Conservation (phyloP, 495 filamentous ascomycete species). For the Penicillium mononematosum region DNA sequence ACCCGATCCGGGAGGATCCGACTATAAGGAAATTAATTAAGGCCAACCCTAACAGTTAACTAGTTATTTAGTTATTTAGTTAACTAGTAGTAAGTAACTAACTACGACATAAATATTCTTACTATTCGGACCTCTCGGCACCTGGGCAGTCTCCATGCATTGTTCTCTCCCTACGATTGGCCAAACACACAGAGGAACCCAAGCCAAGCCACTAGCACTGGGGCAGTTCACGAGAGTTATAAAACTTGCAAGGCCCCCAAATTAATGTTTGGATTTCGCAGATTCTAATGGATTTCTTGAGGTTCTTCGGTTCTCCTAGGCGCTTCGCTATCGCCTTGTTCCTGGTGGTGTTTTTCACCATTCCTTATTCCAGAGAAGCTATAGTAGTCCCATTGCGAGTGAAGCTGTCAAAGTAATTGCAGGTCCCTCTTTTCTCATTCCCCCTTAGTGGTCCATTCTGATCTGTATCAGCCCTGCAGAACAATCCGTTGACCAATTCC, state of each 20-base stretch:
- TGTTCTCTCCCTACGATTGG: background rate
- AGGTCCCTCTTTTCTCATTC: background rate
- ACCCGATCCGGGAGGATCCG: background rate
- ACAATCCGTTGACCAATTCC: background rate
- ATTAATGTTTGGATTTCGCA: background rate
- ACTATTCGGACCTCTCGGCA: too few relatives aligned
- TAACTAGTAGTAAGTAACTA: too few relatives aligned
- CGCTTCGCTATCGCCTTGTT: slow-evolving; percentile 1
- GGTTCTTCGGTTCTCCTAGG: background rate
- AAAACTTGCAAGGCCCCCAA: background rate
- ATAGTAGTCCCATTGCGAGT: background rate
- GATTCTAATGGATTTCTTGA: background rate
- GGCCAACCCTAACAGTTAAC: too few relatives aligned
- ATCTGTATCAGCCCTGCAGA: slow-evolving; percentile 5
- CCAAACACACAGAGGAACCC: background rate
- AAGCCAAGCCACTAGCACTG: slow-evolving; percentile 4
- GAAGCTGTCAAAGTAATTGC: background rate
- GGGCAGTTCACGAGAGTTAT: background rate
- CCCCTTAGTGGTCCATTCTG: background rate
- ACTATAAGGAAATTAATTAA: too few relatives aligned
- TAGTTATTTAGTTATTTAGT: too few relatives aligned
- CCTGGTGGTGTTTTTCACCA: background rate
- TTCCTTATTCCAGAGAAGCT: slow-evolving; percentile 6
- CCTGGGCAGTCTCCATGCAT: background rate
- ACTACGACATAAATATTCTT: too few relatives aligned